Conservation (phyloP, 1,139 yeast genomes). For the Yamadazyma atlantica region DNA sequence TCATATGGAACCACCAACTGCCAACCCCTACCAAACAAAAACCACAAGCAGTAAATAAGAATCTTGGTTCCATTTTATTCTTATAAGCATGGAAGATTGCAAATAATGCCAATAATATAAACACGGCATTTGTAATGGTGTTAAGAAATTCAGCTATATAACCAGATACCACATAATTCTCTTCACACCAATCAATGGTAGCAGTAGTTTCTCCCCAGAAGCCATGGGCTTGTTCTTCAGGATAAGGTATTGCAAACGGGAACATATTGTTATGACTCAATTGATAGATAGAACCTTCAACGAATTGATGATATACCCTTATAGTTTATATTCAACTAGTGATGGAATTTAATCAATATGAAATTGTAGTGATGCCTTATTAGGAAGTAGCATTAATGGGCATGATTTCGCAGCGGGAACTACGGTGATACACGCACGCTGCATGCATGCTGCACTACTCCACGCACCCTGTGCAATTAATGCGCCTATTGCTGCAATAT, state of each 20-base stretch:
- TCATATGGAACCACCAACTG: conserved; percentile 95
- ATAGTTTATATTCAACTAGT: too few relatives aligned
- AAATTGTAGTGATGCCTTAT: not conserved
- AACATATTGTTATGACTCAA: conserved; percentile 31
- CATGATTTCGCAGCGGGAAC: not conserved
- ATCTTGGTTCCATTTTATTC: conserved; percentile 67
- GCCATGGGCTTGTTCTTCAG: conserved; percentile 43
- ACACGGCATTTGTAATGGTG: conserved; percentile 72
- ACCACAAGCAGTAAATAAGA: conserved; percentile 70
- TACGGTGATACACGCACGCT: not conserved
- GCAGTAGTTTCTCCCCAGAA: conserved; percentile 56
- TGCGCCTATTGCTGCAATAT: not conserved
- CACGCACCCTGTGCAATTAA: too few relatives aligned
- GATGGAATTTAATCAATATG: not conserved
- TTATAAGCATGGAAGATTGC: conserved; percentile 62
- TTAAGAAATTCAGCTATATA: conserved; percentile 89
- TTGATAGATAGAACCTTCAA: too few relatives aligned
- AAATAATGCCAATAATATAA: conserved; percentile 64
- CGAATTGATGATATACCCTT: too few relatives aligned
- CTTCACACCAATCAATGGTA: conserved; percentile 97
- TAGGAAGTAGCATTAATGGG: not conserved
- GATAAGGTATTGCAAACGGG: conserved; percentile 49
- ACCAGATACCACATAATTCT: conserved; percentile 81
- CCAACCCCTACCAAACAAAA: conserved; percentile 90
- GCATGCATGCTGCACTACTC: too few relatives aligned